Percentiles rank a stretch among this genome's conserved stretches.
Conservation (phyloP, 2,329 filamentous ascomycete genomes). For the Xylariaceae sp. region DNA sequence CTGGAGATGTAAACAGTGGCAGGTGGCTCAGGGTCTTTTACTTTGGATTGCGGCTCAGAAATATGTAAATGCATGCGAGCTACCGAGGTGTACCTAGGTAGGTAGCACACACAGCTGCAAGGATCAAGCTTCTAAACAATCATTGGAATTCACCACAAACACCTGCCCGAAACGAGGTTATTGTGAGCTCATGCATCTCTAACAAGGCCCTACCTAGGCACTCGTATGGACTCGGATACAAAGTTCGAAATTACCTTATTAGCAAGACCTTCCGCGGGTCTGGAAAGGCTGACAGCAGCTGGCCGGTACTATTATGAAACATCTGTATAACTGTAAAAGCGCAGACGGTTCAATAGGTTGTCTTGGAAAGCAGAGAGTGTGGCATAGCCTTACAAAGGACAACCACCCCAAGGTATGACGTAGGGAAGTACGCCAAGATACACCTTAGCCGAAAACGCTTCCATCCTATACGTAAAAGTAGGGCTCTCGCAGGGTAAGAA, state of each 20-base stretch:
- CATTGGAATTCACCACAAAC: neutral
- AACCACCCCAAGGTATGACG: constrained; percentile 22
- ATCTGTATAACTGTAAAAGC: neutral
- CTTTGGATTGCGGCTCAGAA: neutral
- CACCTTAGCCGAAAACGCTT: constrained; percentile 8
- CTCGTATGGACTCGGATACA: neutral
- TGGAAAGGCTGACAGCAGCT: constrained; percentile 7
- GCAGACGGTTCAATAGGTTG: constrained; percentile 7
- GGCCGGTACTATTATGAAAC: too few species aligned
- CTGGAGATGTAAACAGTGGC: neutral
- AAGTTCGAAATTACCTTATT: neutral
- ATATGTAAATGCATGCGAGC: neutral
- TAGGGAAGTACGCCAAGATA: constrained; percentile 25
- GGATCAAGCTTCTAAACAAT: neutral
- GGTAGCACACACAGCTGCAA: neutral
- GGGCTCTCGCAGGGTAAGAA: neutral
- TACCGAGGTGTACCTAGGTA: neutral
- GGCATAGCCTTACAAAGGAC: constrained; percentile 16
- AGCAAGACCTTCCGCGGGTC: constrained; percentile 7
- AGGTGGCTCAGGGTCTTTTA: neutral
- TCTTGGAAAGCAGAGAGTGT: constrained; percentile 12
- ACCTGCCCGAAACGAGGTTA: neutral
- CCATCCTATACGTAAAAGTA: neutral
- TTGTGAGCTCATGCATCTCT: neutral
- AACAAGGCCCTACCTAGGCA: neutral